phyloP scores from a whole-genome alignment of 805 yeast genomes.

The Nakazawaea populi region DNA sequence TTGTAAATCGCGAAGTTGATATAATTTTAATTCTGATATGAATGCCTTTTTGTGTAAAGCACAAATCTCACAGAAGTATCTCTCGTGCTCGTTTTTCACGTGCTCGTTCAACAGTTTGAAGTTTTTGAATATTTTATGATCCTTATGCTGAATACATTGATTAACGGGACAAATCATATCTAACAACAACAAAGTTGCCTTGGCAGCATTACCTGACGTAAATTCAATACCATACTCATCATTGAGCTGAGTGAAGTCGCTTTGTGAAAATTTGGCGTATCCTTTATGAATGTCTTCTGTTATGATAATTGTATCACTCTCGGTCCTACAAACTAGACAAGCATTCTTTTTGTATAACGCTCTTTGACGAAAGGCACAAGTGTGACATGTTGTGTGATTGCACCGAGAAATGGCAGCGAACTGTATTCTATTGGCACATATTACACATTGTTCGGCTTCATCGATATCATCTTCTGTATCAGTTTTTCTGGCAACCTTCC shows the following conservation, averaged over 20 bases:
- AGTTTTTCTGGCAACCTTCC: background rate
- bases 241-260: constrained; percentile 28
- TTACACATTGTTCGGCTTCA: constrained; percentile 56
- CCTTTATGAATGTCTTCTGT: constrained; percentile 37
- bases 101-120: constrained; percentile 64
- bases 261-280: constrained; percentile 30
- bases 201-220: constrained; percentile 43
- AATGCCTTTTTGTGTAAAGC: constrained; percentile 72
- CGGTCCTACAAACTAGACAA: constrained; percentile 84
- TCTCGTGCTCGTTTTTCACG: constrained; percentile 55
- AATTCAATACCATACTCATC: constrained; percentile 52
- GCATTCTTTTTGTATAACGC: constrained; percentile 66
- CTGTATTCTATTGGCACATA: constrained; percentile 73
- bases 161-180: constrained; percentile 48
- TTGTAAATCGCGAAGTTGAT: constrained; percentile 54
- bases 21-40: constrained; percentile 60
- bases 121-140: constrained; percentile 31
- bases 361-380: constrained; percentile 77
- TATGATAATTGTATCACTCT: constrained; percentile 50
- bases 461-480: constrained; percentile 19
- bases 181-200: constrained; percentile 45
- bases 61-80: constrained; percentile 70
- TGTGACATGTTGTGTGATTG: constrained; percentile 77
- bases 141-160: constrained; percentile 22
- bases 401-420: constrained; percentile 75